Conservation (phyloP, 2,329 filamentous ascomycete genomes). For the Colletotrichum ledebouriae region DNA sequence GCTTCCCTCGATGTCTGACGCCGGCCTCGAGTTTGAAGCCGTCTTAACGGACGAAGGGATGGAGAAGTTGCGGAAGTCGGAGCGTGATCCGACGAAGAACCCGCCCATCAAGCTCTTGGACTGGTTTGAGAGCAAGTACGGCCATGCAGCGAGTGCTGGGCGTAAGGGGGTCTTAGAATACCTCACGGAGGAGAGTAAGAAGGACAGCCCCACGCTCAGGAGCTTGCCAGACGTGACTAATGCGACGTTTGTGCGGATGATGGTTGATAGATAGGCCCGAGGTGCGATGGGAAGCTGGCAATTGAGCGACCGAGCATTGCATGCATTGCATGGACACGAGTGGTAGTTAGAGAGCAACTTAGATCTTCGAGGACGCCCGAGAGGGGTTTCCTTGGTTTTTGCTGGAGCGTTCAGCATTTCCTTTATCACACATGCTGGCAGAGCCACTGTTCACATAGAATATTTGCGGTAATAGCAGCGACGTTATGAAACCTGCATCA, state of each 20-base stretch:
- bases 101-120: slow-evolving; percentile 66
- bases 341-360: not conserved
- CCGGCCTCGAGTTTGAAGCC: slow-evolving; percentile 59
- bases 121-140: slow-evolving; percentile 56
- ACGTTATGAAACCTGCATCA: not conserved
- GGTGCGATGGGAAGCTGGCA: slow-evolving; percentile 11
- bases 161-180: slow-evolving; percentile 6
- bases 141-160: not conserved
- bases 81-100: slow-evolving; percentile 60
- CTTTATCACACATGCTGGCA: too few species aligned
- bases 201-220: slow-evolving; percentile 10
- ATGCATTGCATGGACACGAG: not conserved
- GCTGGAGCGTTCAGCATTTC: too few species aligned
- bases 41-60: slow-evolving; percentile 46
- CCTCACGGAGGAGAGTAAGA: slow-evolving; percentile 15
- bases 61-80: slow-evolving; percentile 50
- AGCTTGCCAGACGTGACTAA: slow-evolving; percentile 8
- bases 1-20: slow-evolving; percentile 60
- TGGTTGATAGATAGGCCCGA: not conserved
- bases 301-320: not conserved
- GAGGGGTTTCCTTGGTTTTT: too few species aligned
- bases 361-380: too few species aligned
- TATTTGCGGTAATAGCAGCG: too few species aligned
- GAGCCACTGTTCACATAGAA: too few species aligned
- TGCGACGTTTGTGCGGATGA: slow-evolving; percentile 7